Conservation (phyloP, 768 basidiomycete genomes). For the Xerocomus spinulosus region DNA sequence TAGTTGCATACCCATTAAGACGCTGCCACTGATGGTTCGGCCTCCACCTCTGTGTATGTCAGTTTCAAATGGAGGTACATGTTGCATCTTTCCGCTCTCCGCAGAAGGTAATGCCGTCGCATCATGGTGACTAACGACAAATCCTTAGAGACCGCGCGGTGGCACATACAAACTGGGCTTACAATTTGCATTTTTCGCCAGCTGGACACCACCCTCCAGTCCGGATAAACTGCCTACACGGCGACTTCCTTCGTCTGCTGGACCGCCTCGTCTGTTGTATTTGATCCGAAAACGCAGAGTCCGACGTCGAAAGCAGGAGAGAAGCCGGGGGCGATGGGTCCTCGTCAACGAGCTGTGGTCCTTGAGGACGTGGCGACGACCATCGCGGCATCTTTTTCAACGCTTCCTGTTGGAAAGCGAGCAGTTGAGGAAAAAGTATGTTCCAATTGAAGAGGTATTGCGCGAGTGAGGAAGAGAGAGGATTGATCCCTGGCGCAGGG, state of each 20-base stretch:
- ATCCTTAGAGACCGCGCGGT: background rate
- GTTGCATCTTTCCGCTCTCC: slow-evolving; percentile 8
- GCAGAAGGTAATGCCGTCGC: slow-evolving; percentile 20
- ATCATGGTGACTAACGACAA: slow-evolving; percentile 15
- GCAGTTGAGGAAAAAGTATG: slow-evolving; percentile 12
- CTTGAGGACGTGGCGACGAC: slow-evolving; percentile 8
- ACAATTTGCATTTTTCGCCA: slow-evolving; percentile 42
- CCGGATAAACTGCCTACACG: slow-evolving; percentile 40
- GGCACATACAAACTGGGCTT: slow-evolving; percentile 14
- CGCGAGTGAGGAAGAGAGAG: slow-evolving; percentile 14
- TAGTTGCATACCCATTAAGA: slow-evolving; percentile 14
- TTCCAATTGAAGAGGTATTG: slow-evolving; percentile 17
- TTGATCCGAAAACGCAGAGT: slow-evolving; percentile 14
- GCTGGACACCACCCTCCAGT: slow-evolving; percentile 41
- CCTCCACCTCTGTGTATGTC: slow-evolving; percentile 7
- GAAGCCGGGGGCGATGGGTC: slow-evolving; percentile 16
- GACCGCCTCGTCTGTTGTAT: background rate
- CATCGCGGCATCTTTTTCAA: background rate
- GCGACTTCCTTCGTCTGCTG: slow-evolving; percentile 29
- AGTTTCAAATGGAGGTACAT: slow-evolving; percentile 1
- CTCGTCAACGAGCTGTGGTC: slow-evolving; percentile 14
- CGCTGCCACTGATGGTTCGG: slow-evolving; percentile 25
- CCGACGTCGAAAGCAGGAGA: slow-evolving; percentile 22
- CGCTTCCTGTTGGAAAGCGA: slow-evolving; percentile 5
- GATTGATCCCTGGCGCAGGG: slow-evolving; percentile 13